Base-by-base conservation (phyloP, 352 stramenopile species). In the Globisporangium carolinianum region DNA sequence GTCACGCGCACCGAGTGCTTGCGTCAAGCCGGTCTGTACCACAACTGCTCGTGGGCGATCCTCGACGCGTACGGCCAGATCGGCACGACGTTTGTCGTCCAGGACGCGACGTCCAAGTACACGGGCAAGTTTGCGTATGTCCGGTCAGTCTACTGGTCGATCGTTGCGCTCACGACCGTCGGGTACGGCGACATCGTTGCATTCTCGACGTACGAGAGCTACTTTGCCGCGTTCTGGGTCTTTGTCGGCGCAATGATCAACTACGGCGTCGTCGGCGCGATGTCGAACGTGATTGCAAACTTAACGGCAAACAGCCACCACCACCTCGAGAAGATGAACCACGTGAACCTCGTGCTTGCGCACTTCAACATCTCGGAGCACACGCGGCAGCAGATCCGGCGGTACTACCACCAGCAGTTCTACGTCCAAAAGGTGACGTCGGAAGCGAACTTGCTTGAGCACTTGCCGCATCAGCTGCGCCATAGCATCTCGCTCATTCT, bases 281-380 rank as follows among this genome's bases (percentile, higher is more conserved):
- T 92, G 74, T 92, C 83, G 2, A 88, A 78, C 55, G 79, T 88
- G 58, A 89, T 90, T 14, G 84, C 83, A 0, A 86, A 88, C 55
- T 60, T 88, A 6, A 87, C 76, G 2, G 79, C 79, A 0, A 62
- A 65, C 15, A 79, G 75, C 47, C 79, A 68, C 8, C 72, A 88
- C 36, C 73, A 85, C 43, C 72, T 79, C 37, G 80, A 92, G 48
- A 83, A 79, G 38, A 79, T 90, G 66, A 87, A 88, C 53, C 60
- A 65, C 5, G 69, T 86, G 36, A 89, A 92, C 58, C 66, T 81
- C 3, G 80, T 84, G 18, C 47, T 92, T 3, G 73, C 75, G 1
- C 79, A 86, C 47, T 87, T 84, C 41, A 53, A 61, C 9, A 79
- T 92, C 11, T 86, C 78, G 0, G 71, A 86, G 49, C 67, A 69